These are phyloP conservation scores for Yarrowia porcina DNA, from an alignment of 805 yeast species.

Conservation along the genomic window DNA sequence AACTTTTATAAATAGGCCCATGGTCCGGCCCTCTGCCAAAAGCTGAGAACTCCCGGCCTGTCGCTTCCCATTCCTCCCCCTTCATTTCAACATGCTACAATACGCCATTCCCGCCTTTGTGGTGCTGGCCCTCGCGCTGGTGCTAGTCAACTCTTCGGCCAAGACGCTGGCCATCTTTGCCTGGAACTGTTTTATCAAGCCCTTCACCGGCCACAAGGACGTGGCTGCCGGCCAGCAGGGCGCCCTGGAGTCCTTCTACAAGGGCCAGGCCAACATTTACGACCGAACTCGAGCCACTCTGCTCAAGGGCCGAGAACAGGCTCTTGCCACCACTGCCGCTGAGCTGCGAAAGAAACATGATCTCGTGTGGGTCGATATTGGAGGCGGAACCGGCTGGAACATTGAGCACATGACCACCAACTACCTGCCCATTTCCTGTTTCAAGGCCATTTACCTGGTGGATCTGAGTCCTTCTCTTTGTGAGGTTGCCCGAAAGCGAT, in stretches of 20 bases:
- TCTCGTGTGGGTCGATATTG: slow-evolving; percentile 46
- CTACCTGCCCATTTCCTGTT: slow-evolving; percentile 48
- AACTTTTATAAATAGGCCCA: slow-evolving; percentile 9
- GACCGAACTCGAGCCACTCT: slow-evolving; percentile 66
- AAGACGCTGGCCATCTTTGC: slow-evolving; percentile 37
- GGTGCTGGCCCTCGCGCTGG: slow-evolving; percentile 26
- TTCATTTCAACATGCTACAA: slow-evolving; percentile 13
- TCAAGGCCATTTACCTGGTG: slow-evolving; percentile 65
- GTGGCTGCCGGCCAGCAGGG: slow-evolving; percentile 48
- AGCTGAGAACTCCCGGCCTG: neutral
- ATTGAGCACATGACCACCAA: slow-evolving; percentile 66
- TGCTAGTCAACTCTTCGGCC: slow-evolving; percentile 28
- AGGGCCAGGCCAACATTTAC: slow-evolving; percentile 72
- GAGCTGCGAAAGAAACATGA: slow-evolving; percentile 46
- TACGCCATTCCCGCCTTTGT: slow-evolving; percentile 27
- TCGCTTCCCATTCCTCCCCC: neutral
- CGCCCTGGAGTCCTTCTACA: slow-evolving; percentile 66
- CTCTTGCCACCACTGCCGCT: slow-evolving; percentile 54
- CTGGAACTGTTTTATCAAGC: slow-evolving; percentile 59
- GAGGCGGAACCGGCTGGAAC: slow-evolving; percentile 85
- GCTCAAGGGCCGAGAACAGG: slow-evolving; percentile 67
- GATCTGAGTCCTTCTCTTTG: slow-evolving; percentile 78
- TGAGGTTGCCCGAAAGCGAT: slow-evolving; percentile 63
- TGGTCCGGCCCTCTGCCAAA: too few species aligned
- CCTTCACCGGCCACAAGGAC: slow-evolving; percentile 42